Evolutionary conservation across 2,329 filamentous ascomycete species (phyloP), one percentile per base, ranked within the genome.

Genomic region (Ophiocordyceps camponoti-saundersi): DNA sequence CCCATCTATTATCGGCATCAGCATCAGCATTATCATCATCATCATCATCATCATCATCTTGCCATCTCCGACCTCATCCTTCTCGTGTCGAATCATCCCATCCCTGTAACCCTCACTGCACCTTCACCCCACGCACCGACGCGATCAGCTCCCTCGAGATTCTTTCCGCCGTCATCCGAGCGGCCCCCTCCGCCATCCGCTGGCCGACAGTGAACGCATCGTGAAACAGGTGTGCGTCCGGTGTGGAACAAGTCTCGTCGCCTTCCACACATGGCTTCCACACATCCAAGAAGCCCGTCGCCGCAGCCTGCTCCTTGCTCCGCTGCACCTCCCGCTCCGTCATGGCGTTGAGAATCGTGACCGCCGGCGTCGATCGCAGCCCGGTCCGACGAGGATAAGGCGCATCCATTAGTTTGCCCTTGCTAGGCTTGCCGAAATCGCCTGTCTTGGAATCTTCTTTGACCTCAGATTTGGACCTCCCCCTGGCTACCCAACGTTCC

Each of bases 211-310:
- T 70, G 41, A 74, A 75, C 0, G 64, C 61, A 44, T 72, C 71
- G 56, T 68, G 71, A 55, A 75, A 78, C 2, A 79, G 59, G 49
- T 73, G 69, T 13, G 68, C 61, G 15, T 68, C 58, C 1, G 69
- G 69, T 3, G 57, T 54, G 2, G 64, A 57, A 53, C 74, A 77
- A 42, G 7, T 21, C 22, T 6, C 48, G 1, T 34, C 48, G 39
- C 53, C 52, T 21, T 56, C 56, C 23, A 66, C 49, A 45, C 72
- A 75, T 0, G 71, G 64, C 44, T 58, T 61, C 58, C 57, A 60
- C 2, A 72, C 63, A 42, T 73, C 62, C 3, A 55, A 48, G 50
- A 67, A 75, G 21, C 61, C 61, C 30, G 60, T 55, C 21, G 58
- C 73, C 72, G 0, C 68, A 60, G 0, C 71, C 70, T 2, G 59